Evolutionary conservation across 192 early-diverging fungal species (phyloP).

Genomic region (Podila clonocystis): DNA sequence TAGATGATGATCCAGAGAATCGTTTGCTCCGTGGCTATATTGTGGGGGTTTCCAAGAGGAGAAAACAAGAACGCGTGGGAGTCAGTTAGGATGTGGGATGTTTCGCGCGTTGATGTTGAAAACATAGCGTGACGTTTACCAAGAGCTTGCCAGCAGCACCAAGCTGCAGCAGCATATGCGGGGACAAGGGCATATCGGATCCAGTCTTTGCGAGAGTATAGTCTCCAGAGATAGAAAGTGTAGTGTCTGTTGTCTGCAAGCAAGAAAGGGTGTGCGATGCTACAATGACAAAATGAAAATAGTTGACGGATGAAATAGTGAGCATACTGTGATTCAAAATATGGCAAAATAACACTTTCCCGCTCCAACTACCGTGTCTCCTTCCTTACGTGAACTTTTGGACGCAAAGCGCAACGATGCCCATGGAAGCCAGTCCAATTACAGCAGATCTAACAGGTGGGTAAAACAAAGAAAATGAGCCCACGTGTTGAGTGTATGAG

Average conservation of each 20-base stretch:
- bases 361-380: not conserved
- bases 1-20: slow-evolving; percentile 68
- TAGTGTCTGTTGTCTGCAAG: slow-evolving; percentile 96
- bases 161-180: slow-evolving; percentile 63
- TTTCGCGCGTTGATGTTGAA: not conserved
- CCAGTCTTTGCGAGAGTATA: slow-evolving; percentile 70
- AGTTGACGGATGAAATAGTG: not conserved
- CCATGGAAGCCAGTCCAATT: not conserved
- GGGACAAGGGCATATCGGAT: slow-evolving; percentile 73
- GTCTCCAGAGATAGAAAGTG: slow-evolving; percentile 94
- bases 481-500: too few relatives aligned
- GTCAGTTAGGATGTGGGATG: not conserved
- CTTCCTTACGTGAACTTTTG: slow-evolving; percentile 63
- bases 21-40: slow-evolving; percentile 51
- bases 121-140: slow-evolving; percentile 49
- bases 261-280: slow-evolving; percentile 92
- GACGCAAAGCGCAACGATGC: slow-evolving; percentile 54
- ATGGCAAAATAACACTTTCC: not conserved
- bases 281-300: slow-evolving; percentile 17
- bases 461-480: not conserved
- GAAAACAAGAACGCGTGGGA: not conserved
- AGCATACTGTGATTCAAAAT: not conserved
- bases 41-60: slow-evolving; percentile 11
- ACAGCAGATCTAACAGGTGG: not conserved
- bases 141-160: slow-evolving; percentile 51